A percentile compares a stretch with the other conserved stretches of the same genome.
Conservation (phyloP, 331 rosid species). For the Quercus tomentella region DNA sequence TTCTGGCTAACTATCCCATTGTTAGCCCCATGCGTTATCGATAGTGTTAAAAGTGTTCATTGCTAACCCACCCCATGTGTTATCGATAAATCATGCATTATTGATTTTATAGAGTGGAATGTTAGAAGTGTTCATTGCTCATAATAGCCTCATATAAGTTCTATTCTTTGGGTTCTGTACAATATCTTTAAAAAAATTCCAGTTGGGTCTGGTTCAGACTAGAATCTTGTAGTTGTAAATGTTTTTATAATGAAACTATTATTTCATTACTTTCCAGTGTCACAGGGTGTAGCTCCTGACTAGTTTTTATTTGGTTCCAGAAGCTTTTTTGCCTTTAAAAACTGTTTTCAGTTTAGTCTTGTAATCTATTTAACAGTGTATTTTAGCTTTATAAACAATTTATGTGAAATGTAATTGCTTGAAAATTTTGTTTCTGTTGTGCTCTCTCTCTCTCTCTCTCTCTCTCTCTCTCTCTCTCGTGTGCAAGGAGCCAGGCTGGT, state of each 20-base stretch:
- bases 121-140: neutral
- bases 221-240: neutral
- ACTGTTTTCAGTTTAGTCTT: neutral
- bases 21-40: no score
- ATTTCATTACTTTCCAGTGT: neutral
- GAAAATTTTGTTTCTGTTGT: neutral
- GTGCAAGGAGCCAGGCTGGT: no score
- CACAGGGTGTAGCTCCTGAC: neutral
- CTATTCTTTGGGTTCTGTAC: neutral
- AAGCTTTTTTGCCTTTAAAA: neutral
- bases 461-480: no score
- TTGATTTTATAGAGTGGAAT: neutral
- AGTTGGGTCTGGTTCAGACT: neutral
- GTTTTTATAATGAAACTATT: neutral
- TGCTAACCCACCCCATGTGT: neutral
- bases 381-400: neutral
- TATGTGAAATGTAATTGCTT: neutral
- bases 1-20: no score
- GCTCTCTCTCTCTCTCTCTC: neutral
- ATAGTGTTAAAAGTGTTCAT: neutral
- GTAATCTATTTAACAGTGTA: neutral
- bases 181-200: neutral
- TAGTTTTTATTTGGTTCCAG: neutral
- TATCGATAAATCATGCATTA: neutral
- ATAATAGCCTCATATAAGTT: neutral